Evolutionary conservation across 805 yeast genomes (phyloP).

Genomic region (Wickerhamomyces kurtzmanii): DNA sequence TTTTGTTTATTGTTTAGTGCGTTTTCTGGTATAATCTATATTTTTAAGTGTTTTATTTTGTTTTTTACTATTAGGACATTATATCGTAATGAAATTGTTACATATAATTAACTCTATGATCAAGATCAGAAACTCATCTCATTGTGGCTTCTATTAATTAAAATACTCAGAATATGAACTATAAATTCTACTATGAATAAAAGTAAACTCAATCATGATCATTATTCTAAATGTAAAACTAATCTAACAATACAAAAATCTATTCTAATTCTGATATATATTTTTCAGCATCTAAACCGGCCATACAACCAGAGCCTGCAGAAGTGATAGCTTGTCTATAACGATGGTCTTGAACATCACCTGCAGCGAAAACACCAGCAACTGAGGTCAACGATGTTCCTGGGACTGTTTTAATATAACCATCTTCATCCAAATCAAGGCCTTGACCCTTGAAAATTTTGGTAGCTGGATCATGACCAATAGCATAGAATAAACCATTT

Average conservation of each 20-base stretch:
- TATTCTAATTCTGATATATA: constrained; percentile 54
- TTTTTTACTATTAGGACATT: too few species aligned
- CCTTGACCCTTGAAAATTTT: constrained; percentile 66
- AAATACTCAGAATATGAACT: too few species aligned
- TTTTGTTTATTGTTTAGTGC: too few species aligned
- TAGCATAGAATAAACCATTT: constrained; percentile 93
- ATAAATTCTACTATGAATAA: too few species aligned
- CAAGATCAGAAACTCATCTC: too few species aligned
- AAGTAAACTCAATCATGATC: too few species aligned
- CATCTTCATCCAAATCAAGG: constrained; percentile 69
- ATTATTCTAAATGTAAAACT: too few species aligned
- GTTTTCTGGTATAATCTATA: too few species aligned
- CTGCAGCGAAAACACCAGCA: constrained; percentile 94
- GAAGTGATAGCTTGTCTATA: constrained; percentile 99
- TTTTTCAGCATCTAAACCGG: constrained; percentile 91
- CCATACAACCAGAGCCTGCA: constrained; percentile 99
- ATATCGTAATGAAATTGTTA: too few species aligned
- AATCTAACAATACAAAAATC: not conserved
- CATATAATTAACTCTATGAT: too few species aligned
- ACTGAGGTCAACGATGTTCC: constrained; percentile 83
- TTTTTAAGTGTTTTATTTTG: too few species aligned
- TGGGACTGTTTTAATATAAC: constrained; percentile 83
- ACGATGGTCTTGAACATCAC: constrained; percentile 95
- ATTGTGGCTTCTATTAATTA: too few species aligned
- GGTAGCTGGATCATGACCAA: constrained; percentile 97